Conservation (phyloP, 2,329 filamentous ascomycete genomes). For the Tolypocladium inflatum region DNA sequence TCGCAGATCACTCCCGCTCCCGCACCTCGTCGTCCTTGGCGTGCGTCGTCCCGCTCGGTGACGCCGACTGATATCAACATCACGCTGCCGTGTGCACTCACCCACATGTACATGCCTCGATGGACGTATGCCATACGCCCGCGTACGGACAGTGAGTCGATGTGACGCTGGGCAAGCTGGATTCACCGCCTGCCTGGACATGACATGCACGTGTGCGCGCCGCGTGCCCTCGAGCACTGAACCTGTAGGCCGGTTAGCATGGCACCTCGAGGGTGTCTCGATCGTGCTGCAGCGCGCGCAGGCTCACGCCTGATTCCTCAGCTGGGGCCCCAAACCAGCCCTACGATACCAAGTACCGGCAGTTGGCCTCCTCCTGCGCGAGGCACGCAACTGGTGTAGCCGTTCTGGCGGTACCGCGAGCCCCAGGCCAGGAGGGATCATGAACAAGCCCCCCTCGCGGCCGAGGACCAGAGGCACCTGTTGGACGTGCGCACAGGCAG, state of each 20-base stretch:
- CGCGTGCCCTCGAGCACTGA: neutral
- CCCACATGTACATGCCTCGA: neutral
- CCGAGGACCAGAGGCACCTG: neutral
- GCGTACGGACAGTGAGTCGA: neutral
- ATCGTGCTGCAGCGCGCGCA: neutral
- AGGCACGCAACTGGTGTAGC: neutral
- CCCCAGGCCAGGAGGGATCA: neutral
- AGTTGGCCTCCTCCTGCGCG: neutral
- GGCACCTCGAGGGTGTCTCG: neutral
- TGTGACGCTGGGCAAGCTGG: neutral
- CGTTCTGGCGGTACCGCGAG: neutral
- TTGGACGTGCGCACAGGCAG: neutral
- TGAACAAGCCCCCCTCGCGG: neutral
- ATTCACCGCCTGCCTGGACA: neutral
- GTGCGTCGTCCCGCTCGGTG: slow-evolving; percentile 2
- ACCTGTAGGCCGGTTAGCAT: neutral
- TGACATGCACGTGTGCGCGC: neutral
- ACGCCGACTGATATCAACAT: slow-evolving; percentile 1
- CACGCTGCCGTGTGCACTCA: neutral
- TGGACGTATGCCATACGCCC: neutral
- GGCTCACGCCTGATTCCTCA: neutral
- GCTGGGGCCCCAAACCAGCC: neutral
- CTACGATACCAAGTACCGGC: slow-evolving; percentile 1
- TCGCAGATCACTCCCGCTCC: neutral
- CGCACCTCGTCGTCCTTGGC: neutral